Base-by-base conservation (phyloP, 768 basidiomycete species). In the Psilocybe cyanescens region DNA sequence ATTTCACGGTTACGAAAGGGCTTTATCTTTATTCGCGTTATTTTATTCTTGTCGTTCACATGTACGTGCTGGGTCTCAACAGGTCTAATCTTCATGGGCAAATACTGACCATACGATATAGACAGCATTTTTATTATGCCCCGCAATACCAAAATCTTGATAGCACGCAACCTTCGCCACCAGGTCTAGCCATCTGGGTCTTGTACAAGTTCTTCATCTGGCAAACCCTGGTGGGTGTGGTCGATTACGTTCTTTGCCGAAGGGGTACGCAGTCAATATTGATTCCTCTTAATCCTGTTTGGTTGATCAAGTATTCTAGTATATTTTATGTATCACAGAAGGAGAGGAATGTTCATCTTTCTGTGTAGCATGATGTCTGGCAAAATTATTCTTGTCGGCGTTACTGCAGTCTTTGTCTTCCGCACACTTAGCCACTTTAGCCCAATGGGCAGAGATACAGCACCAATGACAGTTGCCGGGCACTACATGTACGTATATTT, bases 1-100 rank as follows among this genome's bases (percentile, higher is more conserved):
- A 58, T 28, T 49, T 59, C 28, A 59, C 47, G 4, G 8, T 45
- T 14, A 14, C 41, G 37, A 58, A 59, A 50, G 45, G 33, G 6
- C 41, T 58, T 30, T 63, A 59, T 31, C 45, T 63, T 33, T 39
- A 59, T 45, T 37, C 53, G n/a, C 57, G 62, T 3, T 63, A 63
- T 59, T 55, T 46, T 30, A 49, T 59, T 49, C 56, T 59, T 29
- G 8, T 59, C 28, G 24, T 59, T 17, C 47, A 63, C 44, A 44
- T 54, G 57, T 56, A 24, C 37, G 57, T 31, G 8, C 30, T 24
- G 24, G 14, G 28, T 45, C 24, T 48, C 35, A 30, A 48, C 16
- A 19, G 17, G 8, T 24, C 19, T 12, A 19, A 19, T 28, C 28
- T 17, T 28, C 28, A 48, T 19, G 5, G 14, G 28, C 30, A 9